Evolutionary conservation across 768 basidiomycete genomes (phyloP), one percentile per base, ranked within the genome.

Genomic region (Tricholoma sp.): DNA sequence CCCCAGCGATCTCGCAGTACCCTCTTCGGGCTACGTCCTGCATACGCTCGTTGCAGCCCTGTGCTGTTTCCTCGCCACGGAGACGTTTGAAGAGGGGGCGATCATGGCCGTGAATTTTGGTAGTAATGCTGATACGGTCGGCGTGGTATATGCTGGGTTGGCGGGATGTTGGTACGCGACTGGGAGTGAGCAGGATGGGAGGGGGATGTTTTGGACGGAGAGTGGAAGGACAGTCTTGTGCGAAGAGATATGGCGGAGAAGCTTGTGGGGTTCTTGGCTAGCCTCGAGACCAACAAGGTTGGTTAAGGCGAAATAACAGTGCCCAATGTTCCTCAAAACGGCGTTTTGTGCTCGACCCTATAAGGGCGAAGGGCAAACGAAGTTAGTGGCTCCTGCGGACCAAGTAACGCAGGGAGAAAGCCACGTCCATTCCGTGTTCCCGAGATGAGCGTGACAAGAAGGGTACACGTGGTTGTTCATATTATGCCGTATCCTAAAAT

Each of bases 381-480:
- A 29, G 6, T 54, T 27, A 16, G 53, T 3, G 53, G 41, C 1
- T 31, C 39, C 19, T 41, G 50, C 0, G 57, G 57, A 27, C 52
- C 24, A 45, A 59, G 66, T 1, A 58, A 63, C 1, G 63, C 39
- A 7, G 59, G 63, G 11, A 63, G 65, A 19, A 66, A 66, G 18
- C 54, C 55, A 16, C 32, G 16, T 41, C 19, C 49, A 19, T 83
- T 76, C 88, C 89, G 90, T 7, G 87, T 86, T 18, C 88, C 81
- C 4, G 91, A 88, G 24, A 92, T 82, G 57, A 91, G 75, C 1
- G 86, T 82, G 34, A 91, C 76, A 1, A 90, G 89, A 4, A 91
- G 72, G 11, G 91, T 69, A 90, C 91, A 92, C 1, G 89, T 89
- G 9, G 91, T 89, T 6, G 83, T 89, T 29, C 93, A 73, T 41